These are phyloP conservation scores for Pelagomonas calceolata DNA, from an alignment of 108 stramenopile genomes.

Conservation along the genomic window DNA sequence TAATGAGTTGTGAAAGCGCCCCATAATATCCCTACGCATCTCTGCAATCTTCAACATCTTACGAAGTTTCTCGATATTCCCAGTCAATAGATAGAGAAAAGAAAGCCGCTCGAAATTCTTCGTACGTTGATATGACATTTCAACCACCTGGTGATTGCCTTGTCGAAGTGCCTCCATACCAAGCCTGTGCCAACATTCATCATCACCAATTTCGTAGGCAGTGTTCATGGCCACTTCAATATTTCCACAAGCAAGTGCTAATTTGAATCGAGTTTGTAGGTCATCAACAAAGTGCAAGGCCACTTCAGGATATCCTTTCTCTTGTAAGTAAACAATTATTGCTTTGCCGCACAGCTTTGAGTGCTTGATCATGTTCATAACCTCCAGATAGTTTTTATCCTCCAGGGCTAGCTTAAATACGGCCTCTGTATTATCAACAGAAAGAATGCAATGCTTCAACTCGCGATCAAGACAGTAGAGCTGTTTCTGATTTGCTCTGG, in stretches of 20 bases:
- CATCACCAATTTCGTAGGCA: slow-evolving; percentile 71
- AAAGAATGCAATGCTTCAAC: slow-evolving; percentile 69
- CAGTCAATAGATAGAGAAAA: slow-evolving; percentile 91
- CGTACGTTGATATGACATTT: slow-evolving; percentile 95
- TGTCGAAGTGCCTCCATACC: slow-evolving; percentile 87
- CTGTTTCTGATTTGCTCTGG: slow-evolving; percentile 72
- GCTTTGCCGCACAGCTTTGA: slow-evolving; percentile 86
- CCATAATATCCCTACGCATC: slow-evolving; percentile 88
- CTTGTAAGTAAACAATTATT: slow-evolving; percentile 90
- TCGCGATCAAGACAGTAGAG: slow-evolving; percentile 89
- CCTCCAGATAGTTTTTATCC: slow-evolving; percentile 68
- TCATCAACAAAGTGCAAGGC: slow-evolving; percentile 97
- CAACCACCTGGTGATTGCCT: slow-evolving; percentile 93
- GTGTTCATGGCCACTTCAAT: slow-evolving; percentile 93
- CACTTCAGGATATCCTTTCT: slow-evolving; percentile 96
- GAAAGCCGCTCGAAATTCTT: slow-evolving; percentile 93
- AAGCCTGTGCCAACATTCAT: slow-evolving; percentile 82
- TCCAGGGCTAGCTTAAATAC: slow-evolving; percentile 72
- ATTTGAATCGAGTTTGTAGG: slow-evolving; percentile 80
- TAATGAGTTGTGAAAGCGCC: slow-evolving; percentile 90
- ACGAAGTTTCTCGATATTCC: slow-evolving; percentile 80
- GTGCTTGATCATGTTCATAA: slow-evolving; percentile 93
- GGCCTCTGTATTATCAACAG: slow-evolving; percentile 92
- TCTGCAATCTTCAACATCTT: slow-evolving; percentile 96
- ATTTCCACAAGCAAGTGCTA: slow-evolving; percentile 96